phyloP scores from a whole-genome alignment of 441 rosid genomes.

The Adansonia grandidieri region DNA sequence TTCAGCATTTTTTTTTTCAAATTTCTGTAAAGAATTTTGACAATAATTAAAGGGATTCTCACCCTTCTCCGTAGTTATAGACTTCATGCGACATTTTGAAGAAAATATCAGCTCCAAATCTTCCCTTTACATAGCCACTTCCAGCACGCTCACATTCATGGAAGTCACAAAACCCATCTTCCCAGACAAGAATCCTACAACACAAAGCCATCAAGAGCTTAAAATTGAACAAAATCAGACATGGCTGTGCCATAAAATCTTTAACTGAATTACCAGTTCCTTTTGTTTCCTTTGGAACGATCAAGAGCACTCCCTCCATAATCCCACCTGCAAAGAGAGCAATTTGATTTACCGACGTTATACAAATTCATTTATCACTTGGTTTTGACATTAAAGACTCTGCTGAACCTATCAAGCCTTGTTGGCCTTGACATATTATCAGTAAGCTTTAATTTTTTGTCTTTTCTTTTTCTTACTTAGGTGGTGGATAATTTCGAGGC shows the following conservation, averaged over 20 bases:
- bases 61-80: constrained; percentile 79
- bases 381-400: neutral
- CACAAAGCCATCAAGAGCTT: neutral
- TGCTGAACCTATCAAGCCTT: neutral
- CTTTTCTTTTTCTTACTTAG: constrained; percentile 48
- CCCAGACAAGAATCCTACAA: constrained; percentile 80
- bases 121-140: constrained; percentile 48
- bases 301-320: constrained; percentile 64
- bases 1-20: neutral
- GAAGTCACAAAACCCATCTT: constrained; percentile 76
- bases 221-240: neutral
- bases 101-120: constrained; percentile 70
- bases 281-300: constrained; percentile 67
- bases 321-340: constrained; percentile 65
- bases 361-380: constrained; percentile 4
- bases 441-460: neutral
- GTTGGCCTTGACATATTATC: constrained; percentile 6
- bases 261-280: constrained; percentile 57
- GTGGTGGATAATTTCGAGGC: constrained; percentile 79
- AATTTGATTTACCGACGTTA: constrained; percentile 32
- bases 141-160: constrained; percentile 55
- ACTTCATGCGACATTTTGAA: constrained; percentile 84
- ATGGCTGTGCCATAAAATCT: neutral
- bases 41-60: constrained; percentile 24
- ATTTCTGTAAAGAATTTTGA: neutral